Evolutionary conservation across 2,329 filamentous ascomycete species (phyloP).

Genomic region (Talaromyces amestolkiae): DNA sequence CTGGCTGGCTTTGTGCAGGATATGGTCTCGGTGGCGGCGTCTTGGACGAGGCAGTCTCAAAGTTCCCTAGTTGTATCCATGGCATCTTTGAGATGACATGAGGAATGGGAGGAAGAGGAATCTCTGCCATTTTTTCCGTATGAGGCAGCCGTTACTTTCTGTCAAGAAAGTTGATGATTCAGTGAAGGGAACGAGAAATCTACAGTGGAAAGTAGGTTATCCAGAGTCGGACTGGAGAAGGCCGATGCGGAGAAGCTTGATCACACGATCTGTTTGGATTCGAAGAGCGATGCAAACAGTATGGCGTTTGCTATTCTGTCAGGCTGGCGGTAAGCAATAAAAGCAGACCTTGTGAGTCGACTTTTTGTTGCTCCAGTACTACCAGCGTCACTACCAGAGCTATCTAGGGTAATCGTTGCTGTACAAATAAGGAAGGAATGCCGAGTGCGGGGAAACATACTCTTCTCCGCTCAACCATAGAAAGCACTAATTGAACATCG

Average conservation of each 20-base stretch:
- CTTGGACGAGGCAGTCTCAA: conserved; percentile 23
- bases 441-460: neutral
- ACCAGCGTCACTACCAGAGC: neutral
- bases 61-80: conserved; percentile 27
- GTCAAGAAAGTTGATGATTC: neutral
- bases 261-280: neutral
- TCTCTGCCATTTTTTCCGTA: neutral
- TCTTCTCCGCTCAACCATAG: neutral
- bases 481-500: neutral
- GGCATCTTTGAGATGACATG: conserved; percentile 21
- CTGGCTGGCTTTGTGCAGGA: conserved; percentile 22
- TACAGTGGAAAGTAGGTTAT: neutral
- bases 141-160: neutral
- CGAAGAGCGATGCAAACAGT: neutral
- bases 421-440: neutral
- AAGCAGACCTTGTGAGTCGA: neutral
- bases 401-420: neutral
- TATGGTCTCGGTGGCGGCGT: conserved; percentile 30
- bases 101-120: conserved; percentile 9
- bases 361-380: neutral
- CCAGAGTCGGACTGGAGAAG: neutral
- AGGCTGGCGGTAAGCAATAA: neutral
- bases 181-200: neutral
- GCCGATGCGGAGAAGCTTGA: neutral
- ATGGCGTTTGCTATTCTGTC: neutral